Base-by-base conservation (phyloP, 2,329 filamentous ascomycete genomes). In the Phyllosticta ampelicida region DNA sequence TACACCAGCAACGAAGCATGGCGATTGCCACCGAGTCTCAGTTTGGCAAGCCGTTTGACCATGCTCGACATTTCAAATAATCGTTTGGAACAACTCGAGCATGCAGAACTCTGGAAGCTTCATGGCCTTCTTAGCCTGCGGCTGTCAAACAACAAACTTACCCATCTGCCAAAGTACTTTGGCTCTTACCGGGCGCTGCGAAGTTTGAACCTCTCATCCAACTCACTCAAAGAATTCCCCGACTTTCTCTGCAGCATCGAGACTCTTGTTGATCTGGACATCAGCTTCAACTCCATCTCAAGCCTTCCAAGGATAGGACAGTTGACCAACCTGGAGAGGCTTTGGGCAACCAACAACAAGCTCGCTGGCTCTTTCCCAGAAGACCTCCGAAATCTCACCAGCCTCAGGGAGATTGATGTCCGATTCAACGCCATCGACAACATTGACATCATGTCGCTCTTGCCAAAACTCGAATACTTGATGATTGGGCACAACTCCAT, bases 61-160 rank as follows among this genome's bases (percentile, higher is more conserved):
- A 91, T 90, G 67, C 80, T 99, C 61, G 94, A 99, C 69, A 86
- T 96, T 3, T 96, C 92, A 2, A 97, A 97, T 72, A 99, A 99
- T 68, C 81, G 88, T 60, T 74, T 99, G 20, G 90, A 96, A 66
- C 84, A 92, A 63, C 77, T 99, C 48, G 89, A 95, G 56, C 85
- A 92, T 65, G 89, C 90, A 3, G 86, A 94, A 59, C 79, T 99
- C 48, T 81, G 89, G 63, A 83, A 82, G 56, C 75, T 97, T 13
- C 80, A 81, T 19, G 86, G 86, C 20, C 77, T 99, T 44, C 80
- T 96, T 60, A 96, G 92, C 71, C 80, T 99, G 65, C 96, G 94
- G 67, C 77, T 99, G 63, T 89, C 92, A 62, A 99, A 97, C 73
- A 99, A 99, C 71, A 86, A 89, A 60, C 77, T 99, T 19, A 88